Percentiles rank a stretch among this genome's conserved stretches.
These are phyloP conservation scores for Cryptococcus wingfieldii DNA, from an alignment of 1,284 basidiomycete genomes.

Conservation along the genomic window DNA sequence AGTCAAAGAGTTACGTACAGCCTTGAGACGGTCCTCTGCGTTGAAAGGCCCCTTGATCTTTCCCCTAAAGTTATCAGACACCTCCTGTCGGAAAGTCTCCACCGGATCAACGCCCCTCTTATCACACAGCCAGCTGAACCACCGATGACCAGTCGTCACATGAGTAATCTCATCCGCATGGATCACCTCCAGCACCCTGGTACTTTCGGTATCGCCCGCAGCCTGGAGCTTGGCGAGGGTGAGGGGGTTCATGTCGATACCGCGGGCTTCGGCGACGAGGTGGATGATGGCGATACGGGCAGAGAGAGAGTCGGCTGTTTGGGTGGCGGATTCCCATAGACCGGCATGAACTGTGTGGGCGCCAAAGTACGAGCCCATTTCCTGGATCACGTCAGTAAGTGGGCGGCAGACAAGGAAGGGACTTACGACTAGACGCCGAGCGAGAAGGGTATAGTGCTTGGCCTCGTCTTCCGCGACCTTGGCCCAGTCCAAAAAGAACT, in stretches of 20 bases:
- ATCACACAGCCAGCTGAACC: constrained; percentile 69
- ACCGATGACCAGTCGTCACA: constrained; percentile 75
- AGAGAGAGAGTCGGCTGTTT: constrained; percentile 67
- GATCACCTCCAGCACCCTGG: constrained; percentile 67
- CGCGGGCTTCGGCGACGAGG: constrained; percentile 81
- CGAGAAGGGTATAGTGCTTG: constrained; percentile 57
- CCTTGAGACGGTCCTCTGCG: constrained; percentile 65
- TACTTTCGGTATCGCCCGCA: constrained; percentile 66
- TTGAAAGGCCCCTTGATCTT: constrained; percentile 84
- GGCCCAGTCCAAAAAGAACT: constrained; percentile 70
- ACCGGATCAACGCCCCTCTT: constrained; percentile 65
- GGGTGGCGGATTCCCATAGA: constrained; percentile 74
- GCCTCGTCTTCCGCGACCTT: constrained; percentile 81
- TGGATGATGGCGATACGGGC: constrained; percentile 81
- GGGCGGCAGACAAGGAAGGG: background rate
- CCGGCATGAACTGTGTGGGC: constrained; percentile 59
- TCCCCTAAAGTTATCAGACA: constrained; percentile 68
- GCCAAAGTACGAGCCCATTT: constrained; percentile 70
- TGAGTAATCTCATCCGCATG: constrained; percentile 78
- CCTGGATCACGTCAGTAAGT: constrained; percentile 34
- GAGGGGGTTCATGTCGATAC: constrained; percentile 78
- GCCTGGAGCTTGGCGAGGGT: constrained; percentile 73
- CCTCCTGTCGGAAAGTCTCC: constrained; percentile 67
- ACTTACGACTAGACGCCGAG: constrained; percentile 53
- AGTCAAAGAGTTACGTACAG: constrained; percentile 39